Conservation (phyloP, 2,329 filamentous ascomycete species). For the Elsinoe ampelina region DNA sequence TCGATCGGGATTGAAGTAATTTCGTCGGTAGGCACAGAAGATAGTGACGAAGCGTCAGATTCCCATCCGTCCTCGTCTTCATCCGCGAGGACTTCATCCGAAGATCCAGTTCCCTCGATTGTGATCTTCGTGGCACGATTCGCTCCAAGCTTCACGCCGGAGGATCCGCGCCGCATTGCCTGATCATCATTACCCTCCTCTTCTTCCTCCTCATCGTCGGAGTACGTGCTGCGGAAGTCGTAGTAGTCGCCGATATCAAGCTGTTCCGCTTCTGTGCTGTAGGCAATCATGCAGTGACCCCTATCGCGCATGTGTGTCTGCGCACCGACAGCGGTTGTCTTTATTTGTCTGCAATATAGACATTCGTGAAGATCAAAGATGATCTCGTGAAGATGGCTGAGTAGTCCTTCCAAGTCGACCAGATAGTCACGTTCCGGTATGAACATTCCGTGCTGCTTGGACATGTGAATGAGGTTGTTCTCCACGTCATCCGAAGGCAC, state of each 20-base stretch:
- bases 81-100: slow-evolving; percentile 47
- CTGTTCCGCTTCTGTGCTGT: slow-evolving; percentile 78
- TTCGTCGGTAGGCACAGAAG: slow-evolving; percentile 78
- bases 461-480: slow-evolving; percentile 84
- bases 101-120: slow-evolving; percentile 37
- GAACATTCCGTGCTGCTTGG: slow-evolving; percentile 87
- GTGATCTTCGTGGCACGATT: slow-evolving; percentile 43
- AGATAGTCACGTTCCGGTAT: slow-evolving; percentile 83
- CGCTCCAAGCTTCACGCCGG: slow-evolving; percentile 60
- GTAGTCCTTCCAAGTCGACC: slow-evolving; percentile 69
- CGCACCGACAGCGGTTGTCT: slow-evolving; percentile 66
- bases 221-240: slow-evolving; percentile 93
- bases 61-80: slow-evolving; percentile 80
- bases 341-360: slow-evolving; percentile 75
- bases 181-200: slow-evolving; percentile 52
- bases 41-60: slow-evolving; percentile 76
- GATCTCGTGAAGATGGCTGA: slow-evolving; percentile 69
- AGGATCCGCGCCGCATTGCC: slow-evolving; percentile 27
- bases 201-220: slow-evolving; percentile 60
- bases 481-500: slow-evolving; percentile 64
- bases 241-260: slow-evolving; percentile 94
- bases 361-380: slow-evolving; percentile 76
- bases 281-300: slow-evolving; percentile 94
- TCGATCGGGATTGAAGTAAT: slow-evolving; percentile 71
- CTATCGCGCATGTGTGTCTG: slow-evolving; percentile 98